Evolutionary conservation across 345 rosid genomes (phyloP), one percentile per base, ranked within the genome.

Genomic region (Salix suchowensis): DNA sequence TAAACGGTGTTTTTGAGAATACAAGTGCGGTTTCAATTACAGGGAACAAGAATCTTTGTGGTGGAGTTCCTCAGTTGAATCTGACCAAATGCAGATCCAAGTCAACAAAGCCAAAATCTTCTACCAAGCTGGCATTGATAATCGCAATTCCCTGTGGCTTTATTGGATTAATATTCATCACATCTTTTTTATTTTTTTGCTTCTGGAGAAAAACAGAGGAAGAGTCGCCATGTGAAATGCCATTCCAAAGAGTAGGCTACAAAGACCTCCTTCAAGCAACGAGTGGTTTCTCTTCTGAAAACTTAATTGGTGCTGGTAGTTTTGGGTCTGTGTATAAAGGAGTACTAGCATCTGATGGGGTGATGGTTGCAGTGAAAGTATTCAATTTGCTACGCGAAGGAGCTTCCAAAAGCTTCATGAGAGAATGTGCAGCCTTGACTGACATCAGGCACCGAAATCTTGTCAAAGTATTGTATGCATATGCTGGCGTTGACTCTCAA

Each of bases 11-110:
- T 13, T 79, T 79, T 48, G 5, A 61, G 55, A 79, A 79, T 61
- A 64, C 65, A 46, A 73, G 74, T 48, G 21, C 52, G 2, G 2
- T 71, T 26, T 67, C 61, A n/a, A 1, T 79, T 0, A 1, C 13
- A 5, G 66, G 77, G 34, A 79, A 79, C 44, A 8, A 24, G 14
- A 73, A 55, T 36, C 82, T 74, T 16, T 74, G 74, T 44, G 82
- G 74, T 4, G 77, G 77, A 60, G 6, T 18, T 19, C 70, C 62
- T 30, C 36, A 67, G 18, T 34, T 74, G 24, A 34, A 39, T 16
- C 70, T 79, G 1, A 50, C 74, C 1, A 32, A 14, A n/a, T 79
- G 82, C 65, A 24, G 2, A 16, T 15, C 46, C 2, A 32, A n/a
- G 6, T 9, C 16, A 14, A 23, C 39, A 7, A 54, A 68, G 30